A percentile compares a stretch with the other conserved stretches of the same genome.
These are phyloP conservation scores for Basidiobolus meristosporus DNA, from an alignment of 371 early-diverging fungal species.

Conservation along the genomic window DNA sequence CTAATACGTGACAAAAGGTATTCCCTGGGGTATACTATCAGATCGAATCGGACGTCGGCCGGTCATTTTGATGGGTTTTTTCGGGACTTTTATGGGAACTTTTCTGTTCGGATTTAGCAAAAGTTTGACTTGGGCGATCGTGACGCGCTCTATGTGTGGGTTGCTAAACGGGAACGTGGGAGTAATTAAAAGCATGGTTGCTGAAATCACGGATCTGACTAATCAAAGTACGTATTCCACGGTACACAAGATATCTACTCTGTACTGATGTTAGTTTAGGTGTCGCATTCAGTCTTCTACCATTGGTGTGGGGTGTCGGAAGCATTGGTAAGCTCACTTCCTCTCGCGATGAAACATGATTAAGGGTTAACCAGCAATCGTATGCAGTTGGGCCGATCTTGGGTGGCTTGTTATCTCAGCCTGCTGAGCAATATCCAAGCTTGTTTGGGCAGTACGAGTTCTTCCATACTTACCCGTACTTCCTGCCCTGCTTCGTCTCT, in stretches of 20 bases:
- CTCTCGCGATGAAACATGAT: too few species aligned
- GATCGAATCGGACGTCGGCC: constrained; percentile 62
- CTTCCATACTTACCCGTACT: constrained; percentile 51
- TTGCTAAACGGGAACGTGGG: constrained; percentile 63
- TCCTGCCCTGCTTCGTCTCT: constrained; percentile 64
- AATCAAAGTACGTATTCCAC: constrained; percentile 27
- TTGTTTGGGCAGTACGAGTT: constrained; percentile 43
- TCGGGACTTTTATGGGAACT: constrained; percentile 48
- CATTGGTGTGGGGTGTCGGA: constrained; percentile 4
- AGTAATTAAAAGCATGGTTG: constrained; percentile 66
- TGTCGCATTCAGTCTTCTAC: constrained; percentile 2
- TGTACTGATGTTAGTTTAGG: neutral
- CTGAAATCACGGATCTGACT: constrained; percentile 61
- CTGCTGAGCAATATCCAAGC: constrained; percentile 37
- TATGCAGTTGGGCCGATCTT: constrained; percentile 58
- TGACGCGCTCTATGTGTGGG: constrained; percentile 46
- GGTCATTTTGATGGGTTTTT: constrained; percentile 52
- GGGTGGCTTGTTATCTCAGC: constrained; percentile 63
- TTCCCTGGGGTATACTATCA: constrained; percentile 27
- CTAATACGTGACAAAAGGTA: neutral
- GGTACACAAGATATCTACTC: neutral
- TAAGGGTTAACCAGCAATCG: too few species aligned
- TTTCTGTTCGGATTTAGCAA: constrained; percentile 58
- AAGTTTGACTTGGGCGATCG: constrained; percentile 39
- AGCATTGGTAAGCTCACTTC: too few species aligned